Conservation (phyloP, 331 rosid genomes). For the Phaseolus coccineus region DNA sequence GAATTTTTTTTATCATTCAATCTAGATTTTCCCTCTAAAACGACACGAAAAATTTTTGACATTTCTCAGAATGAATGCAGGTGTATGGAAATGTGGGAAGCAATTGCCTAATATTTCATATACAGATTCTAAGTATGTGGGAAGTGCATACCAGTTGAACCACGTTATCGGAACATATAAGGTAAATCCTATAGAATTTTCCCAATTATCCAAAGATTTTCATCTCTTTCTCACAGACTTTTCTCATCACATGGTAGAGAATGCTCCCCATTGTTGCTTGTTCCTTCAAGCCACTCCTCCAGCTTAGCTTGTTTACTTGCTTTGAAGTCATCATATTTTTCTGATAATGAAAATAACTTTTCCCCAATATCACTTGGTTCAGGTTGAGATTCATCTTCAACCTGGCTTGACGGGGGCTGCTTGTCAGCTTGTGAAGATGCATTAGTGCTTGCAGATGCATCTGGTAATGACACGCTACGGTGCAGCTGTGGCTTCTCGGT, state of each 20-base stretch:
- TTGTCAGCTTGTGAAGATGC: conserved; percentile 61
- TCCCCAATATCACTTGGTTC: conserved; percentile 40
- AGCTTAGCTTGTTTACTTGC: conserved; percentile 77
- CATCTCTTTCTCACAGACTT: conserved; percentile 30
- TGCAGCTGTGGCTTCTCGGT: conserved; percentile 46
- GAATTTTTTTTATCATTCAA: too few species aligned
- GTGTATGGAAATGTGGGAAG: too few species aligned
- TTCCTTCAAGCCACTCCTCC: conserved; percentile 80
- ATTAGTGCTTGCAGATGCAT: conserved; percentile 48
- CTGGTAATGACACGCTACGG: conserved; percentile 44
- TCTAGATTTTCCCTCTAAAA: too few species aligned
- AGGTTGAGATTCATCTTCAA: conserved; percentile 51
- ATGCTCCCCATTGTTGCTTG: conserved; percentile 32
- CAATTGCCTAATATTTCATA: too few species aligned
- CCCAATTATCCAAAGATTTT: not conserved
- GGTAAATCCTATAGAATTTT: not conserved
- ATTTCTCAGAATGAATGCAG: too few species aligned
- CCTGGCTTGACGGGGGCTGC: conserved; percentile 52
- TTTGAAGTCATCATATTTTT: conserved; percentile 72
- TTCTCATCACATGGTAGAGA: conserved; percentile 41
- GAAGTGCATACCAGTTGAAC: too few species aligned
- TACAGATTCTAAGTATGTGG: too few species aligned
- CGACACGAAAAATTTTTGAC: too few species aligned
- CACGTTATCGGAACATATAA: not conserved
- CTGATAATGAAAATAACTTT: conserved; percentile 48